Evolutionary conservation across 192 early-diverging fungal genomes (phyloP).

Genomic region (Coemansia guatemalensis): DNA sequence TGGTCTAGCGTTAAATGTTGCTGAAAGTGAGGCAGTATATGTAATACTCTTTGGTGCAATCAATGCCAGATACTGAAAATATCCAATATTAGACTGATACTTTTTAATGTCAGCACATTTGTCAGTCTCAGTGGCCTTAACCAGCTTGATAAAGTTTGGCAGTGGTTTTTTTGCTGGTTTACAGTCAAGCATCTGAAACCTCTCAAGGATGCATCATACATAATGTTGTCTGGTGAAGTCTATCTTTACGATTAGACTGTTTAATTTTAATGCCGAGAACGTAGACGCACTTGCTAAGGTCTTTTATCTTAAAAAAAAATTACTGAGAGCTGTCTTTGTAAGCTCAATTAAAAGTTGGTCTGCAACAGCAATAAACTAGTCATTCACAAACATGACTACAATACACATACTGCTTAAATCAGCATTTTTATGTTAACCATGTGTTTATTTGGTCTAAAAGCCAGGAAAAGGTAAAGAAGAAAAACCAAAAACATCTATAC

Average conservation of each 20-base stretch:
- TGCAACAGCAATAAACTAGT: neutral
- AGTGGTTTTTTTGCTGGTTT: slow-evolving; percentile 1
- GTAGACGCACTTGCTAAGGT: neutral
- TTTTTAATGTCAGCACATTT: slow-evolving; percentile 2
- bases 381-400: neutral
- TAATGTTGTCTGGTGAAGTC: slow-evolving; percentile 4
- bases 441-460: no score
- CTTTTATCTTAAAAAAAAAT: slow-evolving; percentile 1
- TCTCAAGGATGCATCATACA: slow-evolving; percentile 1
- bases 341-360: neutral
- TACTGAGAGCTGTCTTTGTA: neutral
- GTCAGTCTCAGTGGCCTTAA: neutral
- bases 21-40: slow-evolving; percentile 3
- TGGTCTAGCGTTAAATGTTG: slow-evolving; percentile 3
- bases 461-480: no score
- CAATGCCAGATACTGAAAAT: slow-evolving; percentile 5
- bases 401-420: slow-evolving; percentile 2
- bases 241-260: neutral
- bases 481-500: no score
- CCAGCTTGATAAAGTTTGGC: neutral
- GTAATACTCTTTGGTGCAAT: slow-evolving; percentile 5
- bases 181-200: neutral
- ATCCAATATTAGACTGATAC: slow-evolving; percentile 8
- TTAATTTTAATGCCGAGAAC: slow-evolving; percentile 3
- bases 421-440: no score